Evolutionary conservation across 2,329 filamentous ascomycete species (phyloP), one percentile per base, ranked within the genome.

Genomic region (Didymella pinodella): DNA sequence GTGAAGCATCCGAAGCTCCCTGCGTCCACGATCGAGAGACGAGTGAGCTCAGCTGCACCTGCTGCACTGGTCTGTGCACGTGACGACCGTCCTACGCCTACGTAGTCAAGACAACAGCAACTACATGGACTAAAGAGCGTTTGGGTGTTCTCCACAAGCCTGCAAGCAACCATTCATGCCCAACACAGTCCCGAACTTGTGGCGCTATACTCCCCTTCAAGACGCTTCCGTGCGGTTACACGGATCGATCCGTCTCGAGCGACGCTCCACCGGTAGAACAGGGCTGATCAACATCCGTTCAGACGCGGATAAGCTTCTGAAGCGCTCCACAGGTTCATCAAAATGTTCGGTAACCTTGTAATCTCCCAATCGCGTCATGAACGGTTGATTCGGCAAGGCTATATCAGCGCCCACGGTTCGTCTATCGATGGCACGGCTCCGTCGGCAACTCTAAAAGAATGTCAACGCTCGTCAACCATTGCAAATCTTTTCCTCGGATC

Each of bases 401-500:
- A 43, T 31, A 29, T 32, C n/a, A 22, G 28, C 48, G 32, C 52
- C 54, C 22, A 25, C 7, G 22, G 20, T 34, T 51, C 40, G 43
- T 43, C 48, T 36, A 47, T 40, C 28, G 34, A 46, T 32, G 40
- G 41, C 28, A 41, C 54, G 54, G 54, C 54, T 51, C 48, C 18
- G 48, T 43, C 54, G 48, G 54, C 54, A 57, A 52, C 43, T 57
- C 54, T 57, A 57, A 57, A 57, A 38, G 43, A 57, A 57, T 48
- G 43, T 57, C 54, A 52, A 48, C 36, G 4, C 11, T 44, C 16
- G 32, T 32, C 8, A 26, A 0, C 14, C 16, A 22, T 36, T 36
- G 11, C 26, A 29, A 22, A n/a, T 1, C 26, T 20, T 36, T 4
- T 26, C n/a, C 26, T 11, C 4, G 10, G 4, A 16, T 3, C 20